Percentiles rank a stretch among this genome's conserved stretches.
Conservation (phyloP, 2,329 filamentous ascomycete genomes). For the Periglandula ipomoeae region DNA sequence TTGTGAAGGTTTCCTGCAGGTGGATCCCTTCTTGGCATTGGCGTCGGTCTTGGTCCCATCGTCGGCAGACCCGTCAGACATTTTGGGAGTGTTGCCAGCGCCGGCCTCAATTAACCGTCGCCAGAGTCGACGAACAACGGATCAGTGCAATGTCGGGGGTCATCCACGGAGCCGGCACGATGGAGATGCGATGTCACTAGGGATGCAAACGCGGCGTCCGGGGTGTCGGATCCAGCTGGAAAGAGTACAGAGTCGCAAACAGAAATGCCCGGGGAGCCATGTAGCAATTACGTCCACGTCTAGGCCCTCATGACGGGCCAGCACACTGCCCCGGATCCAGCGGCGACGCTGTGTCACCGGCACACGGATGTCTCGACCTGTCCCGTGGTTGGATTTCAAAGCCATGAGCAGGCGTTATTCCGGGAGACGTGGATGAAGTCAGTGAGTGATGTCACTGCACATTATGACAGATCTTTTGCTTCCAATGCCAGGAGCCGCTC, state of each 20-base stretch:
- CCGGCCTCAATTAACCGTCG: too few species aligned
- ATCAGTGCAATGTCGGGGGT: too few species aligned
- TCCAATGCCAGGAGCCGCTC: not conserved
- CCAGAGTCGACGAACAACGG: too few species aligned
- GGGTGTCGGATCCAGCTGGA: too few species aligned
- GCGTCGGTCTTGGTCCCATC: too few species aligned
- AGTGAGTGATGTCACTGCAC: not conserved
- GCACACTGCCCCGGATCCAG: not conserved
- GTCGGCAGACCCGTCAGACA: too few species aligned
- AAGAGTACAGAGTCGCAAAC: too few species aligned
- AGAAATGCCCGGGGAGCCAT: too few species aligned
- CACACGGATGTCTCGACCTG: not conserved
- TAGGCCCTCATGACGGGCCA: not conserved
- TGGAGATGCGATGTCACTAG: not conserved
- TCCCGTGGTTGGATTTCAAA: not conserved
- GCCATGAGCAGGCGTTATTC: not conserved
- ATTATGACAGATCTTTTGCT: not conserved
- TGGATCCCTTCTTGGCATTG: too few species aligned
- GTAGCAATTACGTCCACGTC: not conserved
- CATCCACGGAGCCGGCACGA: not conserved
- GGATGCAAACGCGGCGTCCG: too few species aligned
- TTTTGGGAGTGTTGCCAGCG: too few species aligned
- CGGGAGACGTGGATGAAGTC: not conserved
- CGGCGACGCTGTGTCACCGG: conserved; percentile 2
- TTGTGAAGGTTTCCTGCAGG: not conserved